A percentile compares a stretch with the other conserved stretches of the same genome.
Conservation (phyloP, 2,329 filamentous ascomycete genomes). For the Emmonsiellopsis sp. region DNA sequence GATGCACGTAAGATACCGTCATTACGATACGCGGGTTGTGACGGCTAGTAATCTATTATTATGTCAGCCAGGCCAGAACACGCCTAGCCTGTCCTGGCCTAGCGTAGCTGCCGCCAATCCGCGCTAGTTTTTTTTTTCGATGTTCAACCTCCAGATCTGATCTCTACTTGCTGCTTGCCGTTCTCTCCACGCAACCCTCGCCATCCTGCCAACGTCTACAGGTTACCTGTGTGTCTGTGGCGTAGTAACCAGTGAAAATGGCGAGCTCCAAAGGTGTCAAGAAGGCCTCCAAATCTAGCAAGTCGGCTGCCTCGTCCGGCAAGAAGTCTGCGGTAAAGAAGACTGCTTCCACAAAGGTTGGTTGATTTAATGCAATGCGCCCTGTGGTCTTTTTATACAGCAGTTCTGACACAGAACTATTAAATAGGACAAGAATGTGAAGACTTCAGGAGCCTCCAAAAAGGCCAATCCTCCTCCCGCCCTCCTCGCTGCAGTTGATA, state of each 20-base stretch:
- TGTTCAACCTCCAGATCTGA: neutral
- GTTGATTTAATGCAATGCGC: neutral
- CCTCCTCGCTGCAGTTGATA: slow-evolving; percentile 57
- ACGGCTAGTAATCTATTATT: no score
- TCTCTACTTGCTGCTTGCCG: neutral
- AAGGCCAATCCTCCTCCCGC: slow-evolving; percentile 44
- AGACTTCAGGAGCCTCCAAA: slow-evolving; percentile 8
- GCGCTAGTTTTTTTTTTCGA: neutral
- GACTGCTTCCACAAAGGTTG: slow-evolving; percentile 11
- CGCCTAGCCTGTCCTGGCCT: neutral
- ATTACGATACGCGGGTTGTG: no score
- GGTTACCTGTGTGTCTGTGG: neutral
- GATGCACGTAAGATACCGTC: no score
- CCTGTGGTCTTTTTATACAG: neutral
- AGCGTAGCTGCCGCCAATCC: neutral
- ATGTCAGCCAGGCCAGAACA: no score
- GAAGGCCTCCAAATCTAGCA: neutral
- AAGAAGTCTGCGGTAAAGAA: neutral
- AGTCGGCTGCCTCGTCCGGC: neutral
- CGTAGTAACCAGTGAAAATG: neutral
- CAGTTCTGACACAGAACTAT: neutral
- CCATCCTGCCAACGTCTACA: neutral
- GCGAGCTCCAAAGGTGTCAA: neutral
- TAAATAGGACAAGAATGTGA: slow-evolving; percentile 17
- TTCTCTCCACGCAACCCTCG: neutral